Percentiles rank a stretch among this genome's conserved stretches.
phyloP scores from a whole-genome alignment of 2,329 filamentous ascomycete species.

The Neofusicoccum sp. region DNA sequence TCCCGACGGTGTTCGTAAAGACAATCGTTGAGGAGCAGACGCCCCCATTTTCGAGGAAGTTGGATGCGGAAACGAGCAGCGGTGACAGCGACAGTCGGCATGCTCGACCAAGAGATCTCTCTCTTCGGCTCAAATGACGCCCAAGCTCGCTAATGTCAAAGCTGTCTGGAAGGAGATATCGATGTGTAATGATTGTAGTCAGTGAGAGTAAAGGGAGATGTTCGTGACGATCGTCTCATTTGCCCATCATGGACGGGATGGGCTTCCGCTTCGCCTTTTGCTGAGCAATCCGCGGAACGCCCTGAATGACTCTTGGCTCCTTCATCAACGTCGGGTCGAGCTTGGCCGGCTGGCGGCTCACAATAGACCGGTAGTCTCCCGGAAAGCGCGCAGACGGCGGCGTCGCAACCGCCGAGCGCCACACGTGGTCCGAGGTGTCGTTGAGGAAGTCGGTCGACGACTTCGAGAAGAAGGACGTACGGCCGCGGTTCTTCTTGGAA shows the following conservation, averaged over 20 bases:
- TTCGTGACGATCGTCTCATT: conserved; percentile 20
- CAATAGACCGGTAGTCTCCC: conserved; percentile 56
- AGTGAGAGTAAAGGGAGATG: not conserved
- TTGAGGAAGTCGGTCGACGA: conserved; percentile 65
- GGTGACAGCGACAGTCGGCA: not conserved
- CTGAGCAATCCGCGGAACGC: conserved; percentile 67
- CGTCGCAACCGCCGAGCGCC: conserved; percentile 66
- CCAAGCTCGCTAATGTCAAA: not conserved
- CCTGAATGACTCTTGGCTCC: conserved; percentile 86
- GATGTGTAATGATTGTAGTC: conserved; percentile 15
- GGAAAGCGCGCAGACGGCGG: conserved; percentile 58
- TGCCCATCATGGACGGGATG: conserved; percentile 46
- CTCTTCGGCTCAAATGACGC: not conserved
- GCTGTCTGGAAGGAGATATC: not conserved
- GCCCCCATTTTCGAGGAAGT: not conserved
- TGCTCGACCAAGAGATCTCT: not conserved
- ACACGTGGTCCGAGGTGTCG: conserved; percentile 77
- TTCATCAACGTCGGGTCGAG: conserved; percentile 88
- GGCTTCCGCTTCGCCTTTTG: conserved; percentile 53
- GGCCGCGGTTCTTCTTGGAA: conserved; percentile 72
- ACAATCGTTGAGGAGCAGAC: not conserved
- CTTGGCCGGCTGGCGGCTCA: conserved; percentile 68
- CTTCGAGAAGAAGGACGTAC: conserved; percentile 66
- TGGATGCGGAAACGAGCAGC: not conserved
- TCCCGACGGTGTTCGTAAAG: not conserved